Base-by-base conservation (phyloP, 228 moss, liverwort and hornwort genomes). In the Sphagnum magellanicum region DNA sequence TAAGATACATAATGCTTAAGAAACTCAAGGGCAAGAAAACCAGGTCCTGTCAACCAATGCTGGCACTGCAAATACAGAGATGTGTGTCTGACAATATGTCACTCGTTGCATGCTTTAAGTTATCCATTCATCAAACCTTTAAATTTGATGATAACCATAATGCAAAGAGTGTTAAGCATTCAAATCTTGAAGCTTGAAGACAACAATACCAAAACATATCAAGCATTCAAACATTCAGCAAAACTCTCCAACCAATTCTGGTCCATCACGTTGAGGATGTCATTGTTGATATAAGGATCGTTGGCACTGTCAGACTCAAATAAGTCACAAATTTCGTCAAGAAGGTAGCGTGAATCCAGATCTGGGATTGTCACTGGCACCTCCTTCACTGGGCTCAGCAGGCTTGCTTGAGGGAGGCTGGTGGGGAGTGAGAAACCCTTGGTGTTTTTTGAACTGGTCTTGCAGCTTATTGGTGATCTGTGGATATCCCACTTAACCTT, bases 261-360 rank as follows among this genome's bases (percentile, higher is more conserved):
- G 15, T 75, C 71, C 46, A 58, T 70, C 0, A 74, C 47, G 47
- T 73, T 68, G 53, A 79, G 65, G 16, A 66, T 52, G 16, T 69
- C 69, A 52, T 73, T 75, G 51, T 75, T 72, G 17, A 69, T 62
- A 52, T 72, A 67, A n/a, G 63, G 65, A 49, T 68, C 50, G 50
- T 55, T 69, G 48, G 75, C 79, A 6, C 75, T 13, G 46, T 69
- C 72, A 48, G 70, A 66, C 11, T 64, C 75, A 8, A 79, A 75
- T 48, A 68, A 51, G 9, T 70, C 70, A 53, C 66, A 62, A 50
- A 47, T 65, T 55, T 67, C 17, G 59, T 70, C 68, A 67, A 59
- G 49, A 4, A 70, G 4, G 51, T 70, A 67, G 47, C 67, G 59
- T 4, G 5, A 32, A 16, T 46, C 59, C 13, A 7, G 4, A 46